A percentile compares a stretch with the other conserved stretches of the same genome.
Conservation (phyloP, 805 yeast species). For the Yamadazyma insecticola region DNA sequence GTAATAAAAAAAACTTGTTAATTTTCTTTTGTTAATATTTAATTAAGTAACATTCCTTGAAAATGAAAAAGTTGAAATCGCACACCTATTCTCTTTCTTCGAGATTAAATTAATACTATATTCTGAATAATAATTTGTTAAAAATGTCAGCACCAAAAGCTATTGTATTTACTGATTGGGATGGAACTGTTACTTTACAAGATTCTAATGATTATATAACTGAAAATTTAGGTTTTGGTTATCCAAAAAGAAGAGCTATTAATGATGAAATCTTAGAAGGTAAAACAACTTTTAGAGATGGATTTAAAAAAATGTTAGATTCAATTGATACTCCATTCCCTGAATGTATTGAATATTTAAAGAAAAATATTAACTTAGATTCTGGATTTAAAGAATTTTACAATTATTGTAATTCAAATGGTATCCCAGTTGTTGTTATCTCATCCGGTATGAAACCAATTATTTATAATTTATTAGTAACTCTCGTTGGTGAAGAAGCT, state of each 20-base stretch:
- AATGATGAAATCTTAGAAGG: constrained; percentile 73
- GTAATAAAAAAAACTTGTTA: no score
- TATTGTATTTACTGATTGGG: constrained; percentile 95
- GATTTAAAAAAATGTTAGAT: constrained; percentile 78
- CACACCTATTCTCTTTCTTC: no score
- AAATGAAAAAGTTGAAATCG: no score
- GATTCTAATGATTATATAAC: constrained; percentile 93
- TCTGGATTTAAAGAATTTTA: constrained; percentile 86
- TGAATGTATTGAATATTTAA: constrained; percentile 70
- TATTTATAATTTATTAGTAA: constrained; percentile 69
- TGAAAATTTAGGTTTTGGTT: constrained; percentile 85
- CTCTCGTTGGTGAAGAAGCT: constrained; percentile 74
- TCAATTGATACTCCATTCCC: constrained; percentile 73
- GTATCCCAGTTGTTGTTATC: constrained; percentile 81
- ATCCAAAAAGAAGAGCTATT: constrained; percentile 56
- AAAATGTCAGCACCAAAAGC: constrained; percentile 36
- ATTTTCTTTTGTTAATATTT: no score
- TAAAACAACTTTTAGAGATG: constrained; percentile 68
- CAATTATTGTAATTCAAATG: constrained; percentile 66
- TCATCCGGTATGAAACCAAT: constrained; percentile 94
- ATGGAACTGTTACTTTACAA: constrained; percentile 93
- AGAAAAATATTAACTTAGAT: constrained; percentile 68
- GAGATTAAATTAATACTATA: no score
- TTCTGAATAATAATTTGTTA: no score
- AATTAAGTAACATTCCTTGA: no score